Evolutionary conservation across 2,329 filamentous ascomycete genomes (phyloP).

Genomic region (Ceratocystis destructans): DNA sequence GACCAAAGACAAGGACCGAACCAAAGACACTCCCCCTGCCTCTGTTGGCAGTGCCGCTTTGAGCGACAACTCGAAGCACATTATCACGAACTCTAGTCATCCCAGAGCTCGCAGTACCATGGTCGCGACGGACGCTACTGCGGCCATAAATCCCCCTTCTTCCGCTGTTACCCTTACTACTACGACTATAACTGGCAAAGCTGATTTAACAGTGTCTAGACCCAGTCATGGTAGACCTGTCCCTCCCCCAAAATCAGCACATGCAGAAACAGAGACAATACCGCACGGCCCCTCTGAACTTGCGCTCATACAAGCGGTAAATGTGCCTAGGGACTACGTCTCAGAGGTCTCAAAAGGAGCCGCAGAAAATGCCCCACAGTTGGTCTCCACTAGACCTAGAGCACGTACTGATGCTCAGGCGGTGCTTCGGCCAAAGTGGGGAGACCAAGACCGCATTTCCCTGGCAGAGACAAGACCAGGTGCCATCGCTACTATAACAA

Average conservation of each 20-base stretch:
- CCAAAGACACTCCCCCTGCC: not conserved
- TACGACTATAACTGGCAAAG: not conserved
- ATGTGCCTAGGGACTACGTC: not conserved
- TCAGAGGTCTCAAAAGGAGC: not conserved
- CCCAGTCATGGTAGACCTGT: not conserved
- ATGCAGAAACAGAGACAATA: conserved; percentile 16
- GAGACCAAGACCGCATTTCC: not conserved
- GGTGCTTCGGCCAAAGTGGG: conserved; percentile 3
- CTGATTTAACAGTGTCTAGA: not conserved
- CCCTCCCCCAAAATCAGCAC: not conserved
- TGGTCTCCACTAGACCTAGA: not conserved
- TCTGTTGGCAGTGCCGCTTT: not conserved
- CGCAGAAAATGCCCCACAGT: not conserved
- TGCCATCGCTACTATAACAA: not conserved
- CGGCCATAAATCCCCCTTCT: not conserved
- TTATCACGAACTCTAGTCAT: not conserved
- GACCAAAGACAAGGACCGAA: not conserved
- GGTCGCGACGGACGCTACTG: conserved; percentile 1
- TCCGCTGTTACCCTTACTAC: not conserved
- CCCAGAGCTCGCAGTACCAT: not conserved
- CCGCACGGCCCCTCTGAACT: conserved; percentile 15
- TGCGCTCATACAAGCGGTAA: not conserved
- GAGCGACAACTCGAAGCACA: not conserved
- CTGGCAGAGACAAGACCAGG: conserved; percentile 1
- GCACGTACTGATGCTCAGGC: conserved; percentile 6